Evolutionary conservation across 805 yeast species (phyloP).

Genomic region (Barnettozyma vustinii): DNA sequence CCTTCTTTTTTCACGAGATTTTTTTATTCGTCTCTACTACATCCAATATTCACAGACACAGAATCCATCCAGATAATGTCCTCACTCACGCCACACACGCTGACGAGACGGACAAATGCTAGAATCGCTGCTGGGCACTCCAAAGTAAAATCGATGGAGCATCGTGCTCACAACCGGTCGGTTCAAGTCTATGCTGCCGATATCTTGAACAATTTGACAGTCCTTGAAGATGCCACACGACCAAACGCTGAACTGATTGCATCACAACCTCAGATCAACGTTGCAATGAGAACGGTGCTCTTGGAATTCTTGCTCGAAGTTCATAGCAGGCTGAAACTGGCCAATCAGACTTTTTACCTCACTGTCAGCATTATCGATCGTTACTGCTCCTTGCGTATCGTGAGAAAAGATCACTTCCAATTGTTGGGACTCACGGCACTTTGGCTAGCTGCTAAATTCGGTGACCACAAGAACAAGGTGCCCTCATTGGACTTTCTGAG

Average conservation of each 20-base stretch:
- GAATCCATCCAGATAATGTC: slow-evolving; percentile 4
- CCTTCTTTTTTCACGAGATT: not conserved
- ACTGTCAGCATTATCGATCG: slow-evolving; percentile 75
- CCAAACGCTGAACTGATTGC: slow-evolving; percentile 26
- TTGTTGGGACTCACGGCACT: slow-evolving; percentile 79
- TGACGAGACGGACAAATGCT: slow-evolving; percentile 22
- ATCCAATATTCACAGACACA: too few relatives aligned
- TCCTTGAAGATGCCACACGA: slow-evolving; percentile 28
- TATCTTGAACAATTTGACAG: slow-evolving; percentile 30
- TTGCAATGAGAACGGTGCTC: slow-evolving; percentile 64
- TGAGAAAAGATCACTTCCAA: slow-evolving; percentile 78
- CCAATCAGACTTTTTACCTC: slow-evolving; percentile 58
- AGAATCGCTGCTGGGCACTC: slow-evolving; percentile 32
- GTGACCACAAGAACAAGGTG: slow-evolving; percentile 62
- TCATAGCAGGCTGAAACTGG: slow-evolving; percentile 56
- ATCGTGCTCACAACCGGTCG: slow-evolving; percentile 37
- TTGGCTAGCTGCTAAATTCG: slow-evolving; percentile 83
- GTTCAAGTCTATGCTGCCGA: slow-evolving; percentile 43
- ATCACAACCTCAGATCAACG: slow-evolving; percentile 37
- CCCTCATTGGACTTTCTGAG: slow-evolving; percentile 48
- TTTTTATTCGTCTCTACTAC: too few relatives aligned
- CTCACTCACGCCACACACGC: slow-evolving; percentile 19
- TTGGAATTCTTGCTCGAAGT: slow-evolving; percentile 78
- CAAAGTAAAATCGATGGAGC: slow-evolving; percentile 41
- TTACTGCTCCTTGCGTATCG: slow-evolving; percentile 76